Evolutionary conservation across 2,329 filamentous ascomycete genomes (phyloP), one percentile per base, ranked within the genome.

Genomic region (Scleromitrula shiraiana): DNA sequence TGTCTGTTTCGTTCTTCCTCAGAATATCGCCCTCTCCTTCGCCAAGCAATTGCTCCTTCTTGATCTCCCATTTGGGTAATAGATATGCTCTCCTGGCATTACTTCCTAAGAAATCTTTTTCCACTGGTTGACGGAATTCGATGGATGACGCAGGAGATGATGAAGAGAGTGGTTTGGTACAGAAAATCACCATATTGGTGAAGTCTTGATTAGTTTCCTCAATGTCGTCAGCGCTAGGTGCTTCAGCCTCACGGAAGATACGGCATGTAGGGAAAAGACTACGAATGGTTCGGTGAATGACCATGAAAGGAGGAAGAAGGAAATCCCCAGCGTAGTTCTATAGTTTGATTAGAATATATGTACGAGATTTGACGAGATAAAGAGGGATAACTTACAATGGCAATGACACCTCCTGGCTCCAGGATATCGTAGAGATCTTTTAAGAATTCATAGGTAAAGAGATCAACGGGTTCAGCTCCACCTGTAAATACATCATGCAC

Each of bases 401-500:
- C 91, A 59, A 96, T 83, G 12, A 87, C 83, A 35, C 93, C 93
- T 43, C 87, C 77, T 0, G 83, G 78, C 54, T 80, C 85, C 38
- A 98, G 73, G 6, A 97, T 75, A 4, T 74, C 65, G 55, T 78
- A 70, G 1, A 98, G 72, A 5, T 83, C 80, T 44, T 76, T 67
- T 36, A 98, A 68, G 60, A 98, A 97, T 58, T 93, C 84, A 5
- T 82, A 66, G 0, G 90, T 97, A 67, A 98, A 98, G 7, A 98
- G 78, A 7, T 82, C 74, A 2, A 90, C 80, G 0, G 93, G 93
- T 65, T 97, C 93, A 0, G 89, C 90, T 44, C 93, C 93, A 20
- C 93, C 93, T 0, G 93, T 98, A 65, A 98, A 98, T 20, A 98
- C 93, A 58, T 98, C 93, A 65, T 98, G 93, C 46, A 98, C 76